A percentile compares a stretch with the other conserved stretches of the same genome.
phyloP scores from a whole-genome alignment of 495 filamentous ascomycete genomes.

The Xylaria acuta region DNA sequence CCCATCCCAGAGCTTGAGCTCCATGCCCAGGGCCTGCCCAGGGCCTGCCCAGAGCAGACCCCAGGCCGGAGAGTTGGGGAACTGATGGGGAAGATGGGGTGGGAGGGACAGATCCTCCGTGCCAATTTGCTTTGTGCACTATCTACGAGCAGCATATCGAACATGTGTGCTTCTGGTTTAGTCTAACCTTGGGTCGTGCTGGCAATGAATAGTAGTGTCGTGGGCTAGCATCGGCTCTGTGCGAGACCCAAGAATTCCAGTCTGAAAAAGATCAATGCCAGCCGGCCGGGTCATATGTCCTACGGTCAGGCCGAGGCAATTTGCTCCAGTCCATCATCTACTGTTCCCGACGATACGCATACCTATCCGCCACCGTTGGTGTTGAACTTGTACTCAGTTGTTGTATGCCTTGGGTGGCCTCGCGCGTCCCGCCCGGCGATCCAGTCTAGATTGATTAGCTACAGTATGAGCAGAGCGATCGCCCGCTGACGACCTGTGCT shows the following conservation, averaged over 20 bases:
- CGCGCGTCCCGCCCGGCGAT: neutral
- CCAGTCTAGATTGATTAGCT: neutral
- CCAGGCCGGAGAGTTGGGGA: constrained; percentile 41
- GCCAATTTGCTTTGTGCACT: neutral
- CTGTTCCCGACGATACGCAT: neutral
- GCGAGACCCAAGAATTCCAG: neutral
- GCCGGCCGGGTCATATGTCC: constrained; percentile 4
- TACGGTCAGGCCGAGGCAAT: constrained; percentile 14
- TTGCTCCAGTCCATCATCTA: neutral
- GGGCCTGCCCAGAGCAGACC: constrained; percentile 27
- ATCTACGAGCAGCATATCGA: too few relatives aligned
- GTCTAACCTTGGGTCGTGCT: neutral
- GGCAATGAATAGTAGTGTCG: neutral
- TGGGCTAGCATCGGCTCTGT: constrained; percentile 5
- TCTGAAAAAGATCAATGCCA: neutral
- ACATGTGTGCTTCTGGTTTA: neutral
- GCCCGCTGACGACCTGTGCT: constrained; percentile 2
- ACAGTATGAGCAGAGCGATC: neutral
- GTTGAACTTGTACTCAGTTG: neutral
- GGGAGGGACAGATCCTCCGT: constrained; percentile 5
- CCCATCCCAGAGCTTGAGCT: constrained; percentile 27
- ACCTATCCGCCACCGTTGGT: neutral
- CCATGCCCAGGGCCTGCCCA: neutral
- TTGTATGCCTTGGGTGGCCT: neutral
- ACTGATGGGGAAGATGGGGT: constrained; percentile 28